Evolutionary conservation across 306 rosid genomes (phyloP).

Genomic region (Ziziphus jujuba): DNA sequence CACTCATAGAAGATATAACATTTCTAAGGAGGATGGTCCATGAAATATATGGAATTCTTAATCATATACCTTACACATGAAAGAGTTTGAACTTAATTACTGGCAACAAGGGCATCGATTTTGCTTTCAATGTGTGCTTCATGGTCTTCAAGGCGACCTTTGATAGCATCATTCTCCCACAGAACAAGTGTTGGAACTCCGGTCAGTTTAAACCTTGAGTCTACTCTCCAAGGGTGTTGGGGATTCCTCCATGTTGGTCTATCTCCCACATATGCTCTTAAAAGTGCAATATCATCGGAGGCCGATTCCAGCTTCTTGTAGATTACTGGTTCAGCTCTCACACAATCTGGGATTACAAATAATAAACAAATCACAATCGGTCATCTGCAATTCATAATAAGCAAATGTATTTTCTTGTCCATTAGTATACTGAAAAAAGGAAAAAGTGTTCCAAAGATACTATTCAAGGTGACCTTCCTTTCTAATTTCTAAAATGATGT

Average conservation of each 20-base stretch:
- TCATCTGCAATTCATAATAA: neutral
- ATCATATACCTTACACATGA: too few species aligned
- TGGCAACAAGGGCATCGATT: constrained; percentile 63
- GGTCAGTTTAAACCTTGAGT: constrained; percentile 67
- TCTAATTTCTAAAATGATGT: neutral
- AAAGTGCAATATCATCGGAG: constrained; percentile 54
- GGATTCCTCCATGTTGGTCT: constrained; percentile 90
- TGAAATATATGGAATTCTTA: too few species aligned
- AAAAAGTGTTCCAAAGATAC: neutral
- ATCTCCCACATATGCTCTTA: constrained; percentile 85
- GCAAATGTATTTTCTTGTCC: too few species aligned
- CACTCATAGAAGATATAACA: too few species aligned
- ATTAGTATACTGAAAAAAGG: too few species aligned
- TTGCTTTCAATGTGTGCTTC: constrained; percentile 78
- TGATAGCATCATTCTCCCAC: constrained; percentile 65
- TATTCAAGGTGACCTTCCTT: neutral
- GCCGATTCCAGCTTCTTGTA: constrained; percentile 69
- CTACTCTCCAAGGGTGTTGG: constrained; percentile 78
- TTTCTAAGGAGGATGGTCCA: too few species aligned
- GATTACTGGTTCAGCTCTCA: constrained; percentile 85
- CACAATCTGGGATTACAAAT: constrained; percentile 59
- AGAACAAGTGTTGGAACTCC: constrained; percentile 77
- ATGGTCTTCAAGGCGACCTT: constrained; percentile 79
- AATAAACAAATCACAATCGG: neutral
- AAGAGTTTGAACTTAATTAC: constrained; percentile 28